These are phyloP conservation scores for Seiridium cupressi DNA, from an alignment of 2,329 filamentous ascomycete species.

Conservation along the genomic window DNA sequence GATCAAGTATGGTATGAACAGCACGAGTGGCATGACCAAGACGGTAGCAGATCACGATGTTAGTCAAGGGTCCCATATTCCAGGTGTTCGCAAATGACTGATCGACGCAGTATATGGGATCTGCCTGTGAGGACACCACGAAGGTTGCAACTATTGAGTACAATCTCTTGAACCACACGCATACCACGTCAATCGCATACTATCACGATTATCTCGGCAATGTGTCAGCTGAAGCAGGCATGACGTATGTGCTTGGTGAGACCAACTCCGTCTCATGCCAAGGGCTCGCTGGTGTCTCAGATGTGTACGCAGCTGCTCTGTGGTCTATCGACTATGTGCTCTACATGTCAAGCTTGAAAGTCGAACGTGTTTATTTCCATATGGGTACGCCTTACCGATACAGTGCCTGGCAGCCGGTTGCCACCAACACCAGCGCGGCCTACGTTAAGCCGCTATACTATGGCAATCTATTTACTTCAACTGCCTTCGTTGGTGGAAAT, in stretches of 20 bases:
- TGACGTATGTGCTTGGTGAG: background rate
- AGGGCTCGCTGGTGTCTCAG: background rate
- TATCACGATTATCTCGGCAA: background rate
- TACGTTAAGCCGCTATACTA: conserved; percentile 16
- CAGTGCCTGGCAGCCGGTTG: conserved; percentile 19
- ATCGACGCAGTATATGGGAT: background rate
- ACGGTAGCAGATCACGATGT: background rate
- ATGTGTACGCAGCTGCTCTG: background rate
- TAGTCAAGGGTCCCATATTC: background rate
- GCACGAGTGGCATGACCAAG: background rate
- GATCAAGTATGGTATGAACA: no score
- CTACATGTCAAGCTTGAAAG: background rate
- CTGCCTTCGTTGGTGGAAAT: conserved; percentile 14
- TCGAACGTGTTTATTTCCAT: background rate
- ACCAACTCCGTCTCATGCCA: background rate
- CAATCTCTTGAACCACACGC: background rate
- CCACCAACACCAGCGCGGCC: conserved; percentile 10
- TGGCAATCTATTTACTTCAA: conserved; percentile 14
- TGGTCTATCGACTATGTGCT: conserved; percentile 1
- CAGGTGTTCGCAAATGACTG: background rate
- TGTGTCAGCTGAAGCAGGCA: background rate
- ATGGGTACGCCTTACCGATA: conserved; percentile 21
- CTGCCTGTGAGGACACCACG: background rate
- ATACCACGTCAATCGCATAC: background rate
- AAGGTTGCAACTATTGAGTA: background rate